phyloP scores from a whole-genome alignment of 305 asterid species.

The Fraxinus baroniana region DNA sequence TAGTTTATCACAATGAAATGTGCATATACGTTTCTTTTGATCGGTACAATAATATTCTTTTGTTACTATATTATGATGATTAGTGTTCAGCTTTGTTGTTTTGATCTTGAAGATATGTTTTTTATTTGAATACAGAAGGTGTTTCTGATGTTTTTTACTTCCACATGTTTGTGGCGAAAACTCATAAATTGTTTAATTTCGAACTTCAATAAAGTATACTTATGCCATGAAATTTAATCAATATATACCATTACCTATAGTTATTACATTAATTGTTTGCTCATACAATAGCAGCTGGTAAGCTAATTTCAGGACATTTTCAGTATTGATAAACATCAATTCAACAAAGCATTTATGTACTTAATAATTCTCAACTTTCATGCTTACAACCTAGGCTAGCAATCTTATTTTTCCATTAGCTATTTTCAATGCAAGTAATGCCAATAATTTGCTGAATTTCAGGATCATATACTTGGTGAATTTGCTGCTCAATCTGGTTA shows the following conservation, averaged over 20 bases:
- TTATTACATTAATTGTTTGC: not conserved
- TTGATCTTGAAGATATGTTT: not conserved
- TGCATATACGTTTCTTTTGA: not conserved
- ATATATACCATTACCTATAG: not conserved
- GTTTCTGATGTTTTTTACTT: not conserved
- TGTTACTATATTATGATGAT: not conserved
- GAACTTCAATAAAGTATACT: not conserved
- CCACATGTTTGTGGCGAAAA: not conserved
- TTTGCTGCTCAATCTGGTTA: too few species aligned
- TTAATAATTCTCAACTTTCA: too few species aligned
- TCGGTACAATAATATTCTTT: not conserved
- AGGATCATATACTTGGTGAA: too few species aligned
- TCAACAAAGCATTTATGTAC: not conserved
- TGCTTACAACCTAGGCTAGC: not conserved
- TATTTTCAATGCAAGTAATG: too few species aligned
- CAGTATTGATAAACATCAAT: too few species aligned
- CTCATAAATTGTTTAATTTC: not conserved
- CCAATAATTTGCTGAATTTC: too few species aligned
- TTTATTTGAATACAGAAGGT: not conserved
- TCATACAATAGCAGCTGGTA: not conserved
- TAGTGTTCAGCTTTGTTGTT: not conserved
- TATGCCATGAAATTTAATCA: not conserved
- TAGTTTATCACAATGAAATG: not conserved
- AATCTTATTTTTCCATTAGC: not conserved
- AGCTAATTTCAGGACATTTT: not conserved